Evolutionary conservation across 805 yeast species (phyloP), one percentile per base, ranked within the genome.

Genomic region (Cyberlindnera veronae): DNA sequence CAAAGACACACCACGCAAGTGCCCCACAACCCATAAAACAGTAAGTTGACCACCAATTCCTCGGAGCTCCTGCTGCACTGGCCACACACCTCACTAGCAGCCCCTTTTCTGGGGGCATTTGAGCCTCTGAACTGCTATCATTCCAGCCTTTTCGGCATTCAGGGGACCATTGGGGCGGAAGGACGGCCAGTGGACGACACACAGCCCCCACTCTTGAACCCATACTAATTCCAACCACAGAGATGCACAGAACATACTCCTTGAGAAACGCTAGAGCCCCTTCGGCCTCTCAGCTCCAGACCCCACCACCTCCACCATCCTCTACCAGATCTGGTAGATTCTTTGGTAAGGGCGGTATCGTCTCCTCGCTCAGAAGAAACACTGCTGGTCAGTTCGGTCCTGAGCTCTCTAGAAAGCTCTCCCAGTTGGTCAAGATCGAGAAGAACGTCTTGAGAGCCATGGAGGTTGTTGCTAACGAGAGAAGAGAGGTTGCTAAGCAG

Each of bases 171-270:
- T n/a, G n/a, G n/a, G n/a, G n/a, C n/a, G n/a, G n/a, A n/a, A n/a
- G n/a, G n/a, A n/a, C n/a, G n/a, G n/a, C n/a, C n/a, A n/a, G n/a
- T n/a, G n/a, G n/a, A n/a, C n/a, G n/a, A n/a, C n/a, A n/a, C n/a
- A n/a, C n/a, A n/a, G n/a, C n/a, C n/a, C n/a, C n/a, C n/a, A n/a
- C n/a, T n/a, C n/a, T n/a, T n/a, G n/a, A n/a, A n/a, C n/a, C n/a
- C 30, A 15, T 27, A 6, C n/a, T 29, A 33, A 41, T 31, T 32
- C 21, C 37, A 67, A 14, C 36, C 19, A 11, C 19, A 24, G 29
- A 21, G 51, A 93, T 93, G 99, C 97, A 91, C 77, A 85, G 97
- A 82, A 91, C 99, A 36, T 93, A 93, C 71, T 91, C 99, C 26
- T 76, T 91, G 69, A 89, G 99, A 79, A 81, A 89, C 57, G 66